Percentiles rank a stretch among this genome's conserved stretches.
phyloP scores from a whole-genome alignment of 345 rosid species.

The Excoecaria cochinchinensis region DNA sequence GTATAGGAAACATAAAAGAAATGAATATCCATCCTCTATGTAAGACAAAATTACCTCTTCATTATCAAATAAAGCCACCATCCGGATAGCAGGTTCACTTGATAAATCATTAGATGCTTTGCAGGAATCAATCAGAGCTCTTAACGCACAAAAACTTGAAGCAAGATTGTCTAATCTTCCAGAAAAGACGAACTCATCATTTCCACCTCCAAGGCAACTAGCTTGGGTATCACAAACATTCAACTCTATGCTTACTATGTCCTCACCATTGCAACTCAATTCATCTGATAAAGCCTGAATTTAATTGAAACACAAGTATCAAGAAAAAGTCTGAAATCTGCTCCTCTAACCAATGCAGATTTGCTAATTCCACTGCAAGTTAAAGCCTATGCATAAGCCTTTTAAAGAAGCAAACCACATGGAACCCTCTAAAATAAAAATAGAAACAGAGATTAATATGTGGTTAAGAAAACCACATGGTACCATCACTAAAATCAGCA shows the following conservation, averaged over 20 bases:
- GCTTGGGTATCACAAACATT: conserved; percentile 95
- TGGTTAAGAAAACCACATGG: no score
- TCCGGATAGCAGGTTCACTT: conserved; percentile 62
- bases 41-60: conserved; percentile 67
- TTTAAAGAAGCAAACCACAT: not conserved
- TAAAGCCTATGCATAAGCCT: not conserved
- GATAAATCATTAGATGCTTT: conserved; percentile 49
- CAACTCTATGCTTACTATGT: conserved; percentile 77
- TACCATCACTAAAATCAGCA: no score
- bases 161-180: conserved; percentile 97
- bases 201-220: conserved; percentile 96
- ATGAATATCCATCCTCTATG: not conserved
- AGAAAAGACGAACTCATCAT: conserved; percentile 83
- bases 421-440: not conserved
- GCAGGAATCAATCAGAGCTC: conserved; percentile 86
- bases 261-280: conserved; percentile 57
- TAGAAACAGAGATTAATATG: no score
- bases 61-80: conserved; percentile 94
- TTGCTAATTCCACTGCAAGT: not conserved
- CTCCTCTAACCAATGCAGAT: not conserved
- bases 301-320: conserved; percentile 10
- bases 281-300: conserved; percentile 72
- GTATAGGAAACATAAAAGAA: conserved; percentile 10
- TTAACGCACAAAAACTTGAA: conserved; percentile 81
- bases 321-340: not conserved